A percentile compares a stretch with the other conserved stretches of the same genome.
Conservation (phyloP, 139 green algal species). For the Chlorella sp. region DNA sequence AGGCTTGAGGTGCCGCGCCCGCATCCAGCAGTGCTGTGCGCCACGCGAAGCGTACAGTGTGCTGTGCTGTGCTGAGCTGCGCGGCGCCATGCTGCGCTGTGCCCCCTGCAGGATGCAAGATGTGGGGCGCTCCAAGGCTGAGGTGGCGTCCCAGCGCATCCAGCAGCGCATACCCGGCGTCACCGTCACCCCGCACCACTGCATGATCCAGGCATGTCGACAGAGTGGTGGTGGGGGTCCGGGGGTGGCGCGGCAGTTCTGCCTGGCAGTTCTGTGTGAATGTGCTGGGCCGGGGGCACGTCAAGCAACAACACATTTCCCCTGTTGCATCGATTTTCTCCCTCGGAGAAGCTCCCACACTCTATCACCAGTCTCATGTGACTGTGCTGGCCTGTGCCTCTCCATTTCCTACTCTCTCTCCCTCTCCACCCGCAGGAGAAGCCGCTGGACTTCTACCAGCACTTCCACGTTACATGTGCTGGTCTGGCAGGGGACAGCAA, state of each 20-base stretch:
- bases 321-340: too few species aligned
- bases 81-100: not conserved
- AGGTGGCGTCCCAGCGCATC: slow-evolving; percentile 87
- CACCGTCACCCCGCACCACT: slow-evolving; percentile 86
- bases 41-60: not conserved
- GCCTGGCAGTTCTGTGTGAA: not conserved
- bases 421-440: slow-evolving; percentile 81
- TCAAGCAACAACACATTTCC: too few species aligned
- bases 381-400: too few species aligned
- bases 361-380: too few species aligned
- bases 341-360: too few species aligned
- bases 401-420: not conserved
- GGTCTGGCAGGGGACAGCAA: too few species aligned
- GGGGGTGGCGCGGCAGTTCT: not conserved
- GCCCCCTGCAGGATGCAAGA: slow-evolving; percentile 59
- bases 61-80: too few species aligned
- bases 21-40: not conserved
- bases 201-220: slow-evolving; percentile 82
- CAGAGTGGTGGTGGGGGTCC: not conserved
- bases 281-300: too few species aligned
- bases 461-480: slow-evolving; percentile 96
- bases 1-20: not conserved
- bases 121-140: slow-evolving; percentile 95
- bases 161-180: slow-evolving; percentile 85
- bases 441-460: slow-evolving; percentile 86